phyloP scores from a whole-genome alignment of 371 early-diverging fungal genomes.

The Mortierella sp. region DNA sequence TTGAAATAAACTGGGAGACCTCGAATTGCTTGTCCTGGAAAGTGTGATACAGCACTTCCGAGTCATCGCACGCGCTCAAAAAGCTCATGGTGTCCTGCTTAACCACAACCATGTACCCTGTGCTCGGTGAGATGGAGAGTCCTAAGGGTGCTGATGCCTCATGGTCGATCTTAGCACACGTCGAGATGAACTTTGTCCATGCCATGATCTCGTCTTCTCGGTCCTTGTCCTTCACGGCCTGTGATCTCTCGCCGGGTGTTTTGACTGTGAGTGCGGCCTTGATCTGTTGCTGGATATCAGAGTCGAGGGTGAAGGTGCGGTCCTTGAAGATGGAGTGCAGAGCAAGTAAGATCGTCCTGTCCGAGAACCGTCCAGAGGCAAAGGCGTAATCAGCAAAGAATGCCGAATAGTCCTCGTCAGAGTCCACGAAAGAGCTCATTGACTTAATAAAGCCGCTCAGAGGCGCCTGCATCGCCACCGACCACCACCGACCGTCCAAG shows the following conservation, averaged over 20 bases:
- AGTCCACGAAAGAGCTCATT: conserved; percentile 47
- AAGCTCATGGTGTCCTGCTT: conserved; percentile 53
- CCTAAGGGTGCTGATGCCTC: conserved; percentile 33
- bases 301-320: conserved; percentile 16
- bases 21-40: conserved; percentile 53
- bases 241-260: background rate
- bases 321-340: conserved; percentile 21
- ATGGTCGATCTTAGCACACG: conserved; percentile 48
- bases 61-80: conserved; percentile 52
- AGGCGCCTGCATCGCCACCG: conserved; percentile 49
- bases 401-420: conserved; percentile 22
- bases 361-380: conserved; percentile 47
- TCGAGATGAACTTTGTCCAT: conserved; percentile 50
- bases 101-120: conserved; percentile 45
- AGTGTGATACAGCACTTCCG: conserved; percentile 50
- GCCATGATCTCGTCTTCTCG: conserved; percentile 33
- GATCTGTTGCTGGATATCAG: conserved; percentile 25
- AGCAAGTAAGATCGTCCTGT: conserved; percentile 39
- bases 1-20: conserved; percentile 37
- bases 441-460: conserved; percentile 38
- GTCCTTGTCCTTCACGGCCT: conserved; percentile 1
- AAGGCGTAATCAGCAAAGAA: conserved; percentile 51
- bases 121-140: conserved; percentile 37
- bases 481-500: conserved; percentile 50
- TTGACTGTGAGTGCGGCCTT: conserved; percentile 22